Conservation (phyloP, 1,284 basidiomycete species). For the Ustilago bromivora region DNA sequence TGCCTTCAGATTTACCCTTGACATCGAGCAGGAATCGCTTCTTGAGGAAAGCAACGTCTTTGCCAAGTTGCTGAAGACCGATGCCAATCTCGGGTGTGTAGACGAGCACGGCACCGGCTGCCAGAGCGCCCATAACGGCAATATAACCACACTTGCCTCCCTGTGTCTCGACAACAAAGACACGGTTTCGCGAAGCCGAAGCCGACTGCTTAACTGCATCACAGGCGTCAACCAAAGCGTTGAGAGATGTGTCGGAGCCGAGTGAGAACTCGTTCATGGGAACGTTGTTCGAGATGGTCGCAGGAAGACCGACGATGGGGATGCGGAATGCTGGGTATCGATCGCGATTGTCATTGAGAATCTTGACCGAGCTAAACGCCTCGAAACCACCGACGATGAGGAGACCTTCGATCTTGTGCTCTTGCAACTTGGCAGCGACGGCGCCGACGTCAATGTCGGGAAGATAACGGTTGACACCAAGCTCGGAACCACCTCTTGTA, state of each 20-base stretch:
- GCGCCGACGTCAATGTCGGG: conserved; percentile 87
- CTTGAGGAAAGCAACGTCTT: conserved; percentile 90
- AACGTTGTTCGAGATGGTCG: conserved; percentile 97
- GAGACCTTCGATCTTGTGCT: conserved; percentile 83
- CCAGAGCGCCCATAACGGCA: conserved; percentile 92
- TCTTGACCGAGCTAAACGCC: conserved; percentile 83
- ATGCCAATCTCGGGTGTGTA: conserved; percentile 96
- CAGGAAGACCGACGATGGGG: conserved; percentile 71
- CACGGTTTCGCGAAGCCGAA: conserved; percentile 90
- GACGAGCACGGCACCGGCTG: conserved; percentile 89
- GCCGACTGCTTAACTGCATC: conserved; percentile 99
- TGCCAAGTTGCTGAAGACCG: conserved; percentile 80
- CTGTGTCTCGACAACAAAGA: conserved; percentile 98
- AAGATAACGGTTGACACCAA: conserved; percentile 91
- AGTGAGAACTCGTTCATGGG: conserved; percentile 95
- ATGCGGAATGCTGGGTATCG: conserved; percentile 86
- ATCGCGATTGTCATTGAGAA: conserved; percentile 82
- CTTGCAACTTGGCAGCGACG: conserved; percentile 85
- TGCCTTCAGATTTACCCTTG: conserved; percentile 90
- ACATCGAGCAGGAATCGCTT: conserved; percentile 86
- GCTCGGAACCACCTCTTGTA: conserved; percentile 95
- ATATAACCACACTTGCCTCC: conserved; percentile 96
- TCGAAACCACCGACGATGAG: conserved; percentile 97
- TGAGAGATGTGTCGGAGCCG: conserved; percentile 94
- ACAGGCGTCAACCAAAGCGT: conserved; percentile 95